A percentile compares a stretch with the other conserved stretches of the same genome.
Evolutionary conservation across 1,284 basidiomycete genomes (phyloP).

Genomic region (Moesziomyces parantarcticus): DNA sequence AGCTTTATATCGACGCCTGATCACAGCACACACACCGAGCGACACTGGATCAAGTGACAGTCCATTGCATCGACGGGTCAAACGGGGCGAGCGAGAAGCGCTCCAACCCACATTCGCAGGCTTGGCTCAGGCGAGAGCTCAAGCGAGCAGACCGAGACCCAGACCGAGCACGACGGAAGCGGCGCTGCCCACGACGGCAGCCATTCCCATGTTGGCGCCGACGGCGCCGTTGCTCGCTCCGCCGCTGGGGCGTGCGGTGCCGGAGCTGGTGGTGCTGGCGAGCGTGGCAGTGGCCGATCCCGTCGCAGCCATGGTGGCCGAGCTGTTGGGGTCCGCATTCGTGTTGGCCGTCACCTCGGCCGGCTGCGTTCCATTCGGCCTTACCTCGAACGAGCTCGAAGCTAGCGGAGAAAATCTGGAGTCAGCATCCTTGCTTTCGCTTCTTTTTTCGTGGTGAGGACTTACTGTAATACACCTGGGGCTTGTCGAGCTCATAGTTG

Average conservation of each 20-base stretch:
- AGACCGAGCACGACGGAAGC: constrained; percentile 28
- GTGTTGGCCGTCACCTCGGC: constrained; percentile 48
- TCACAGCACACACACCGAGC: too few relatives aligned
- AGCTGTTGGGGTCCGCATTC: constrained; percentile 39
- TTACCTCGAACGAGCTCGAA: constrained; percentile 40
- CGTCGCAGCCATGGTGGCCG: constrained; percentile 30
- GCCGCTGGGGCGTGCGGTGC: not conserved
- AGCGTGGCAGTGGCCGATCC: constrained; percentile 36
- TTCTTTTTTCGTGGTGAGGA: not conserved
- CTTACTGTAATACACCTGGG: constrained; percentile 51
- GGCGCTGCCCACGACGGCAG: constrained; percentile 16
- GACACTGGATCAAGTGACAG: too few relatives aligned
- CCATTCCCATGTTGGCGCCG: constrained; percentile 4
- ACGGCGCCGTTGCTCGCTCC: constrained; percentile 18
- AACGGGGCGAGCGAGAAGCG: too few relatives aligned
- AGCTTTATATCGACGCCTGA: too few relatives aligned
- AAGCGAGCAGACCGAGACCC: constrained; percentile 24
- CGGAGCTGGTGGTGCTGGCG: constrained; percentile 14
- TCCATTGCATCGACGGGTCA: too few relatives aligned
- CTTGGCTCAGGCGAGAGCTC: not conserved
- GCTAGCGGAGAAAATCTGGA: too few relatives aligned
- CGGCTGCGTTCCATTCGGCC: constrained; percentile 50
- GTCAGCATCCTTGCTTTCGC: too few relatives aligned
- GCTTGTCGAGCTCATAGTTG: constrained; percentile 51
- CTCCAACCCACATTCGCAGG: too few relatives aligned